A percentile compares a stretch with the other conserved stretches of the same genome.
Conservation (phyloP, 2,329 filamentous ascomycete species). For the Colletotrichum theobromicola region DNA sequence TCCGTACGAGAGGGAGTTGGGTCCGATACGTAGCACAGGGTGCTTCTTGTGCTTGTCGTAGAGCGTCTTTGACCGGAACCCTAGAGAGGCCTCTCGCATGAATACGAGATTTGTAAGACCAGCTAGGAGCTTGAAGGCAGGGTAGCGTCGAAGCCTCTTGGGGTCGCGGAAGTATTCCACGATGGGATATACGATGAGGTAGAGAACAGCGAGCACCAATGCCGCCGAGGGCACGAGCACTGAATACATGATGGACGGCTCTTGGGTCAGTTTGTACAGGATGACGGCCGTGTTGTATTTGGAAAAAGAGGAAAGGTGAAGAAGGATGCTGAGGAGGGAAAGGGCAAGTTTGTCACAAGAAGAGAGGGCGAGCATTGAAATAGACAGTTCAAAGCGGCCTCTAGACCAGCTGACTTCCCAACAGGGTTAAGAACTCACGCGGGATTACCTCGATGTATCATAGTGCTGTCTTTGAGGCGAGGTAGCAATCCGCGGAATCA, state of each 20-base stretch:
- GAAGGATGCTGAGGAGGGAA: not conserved
- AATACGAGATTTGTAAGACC: constrained; percentile 26
- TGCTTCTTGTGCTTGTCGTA: constrained; percentile 43
- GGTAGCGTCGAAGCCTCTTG: constrained; percentile 31
- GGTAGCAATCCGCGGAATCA: not conserved
- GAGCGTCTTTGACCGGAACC: not conserved
- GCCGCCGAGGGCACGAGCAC: not conserved
- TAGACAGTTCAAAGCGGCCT: not conserved
- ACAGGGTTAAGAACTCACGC: not conserved
- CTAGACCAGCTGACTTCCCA: not conserved
- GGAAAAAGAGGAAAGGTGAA: not conserved
- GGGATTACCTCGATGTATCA: not conserved
- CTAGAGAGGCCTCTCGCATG: not conserved
- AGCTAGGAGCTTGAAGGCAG: constrained; percentile 25
- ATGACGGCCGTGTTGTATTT: not conserved
- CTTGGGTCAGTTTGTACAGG: not conserved
- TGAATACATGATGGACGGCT: not conserved
- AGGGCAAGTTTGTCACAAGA: rapidly evolving
- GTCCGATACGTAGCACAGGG: constrained; percentile 47
- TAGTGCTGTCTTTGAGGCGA: not conserved
- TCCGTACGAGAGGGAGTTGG: constrained; percentile 46
- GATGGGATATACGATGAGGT: not conserved
- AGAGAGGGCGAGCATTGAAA: not conserved
- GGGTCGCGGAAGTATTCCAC: constrained; percentile 7
- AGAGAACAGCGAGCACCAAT: not conserved